These are phyloP conservation scores for Vigna radiata DNA, from an alignment of 306 rosid genomes.

Conservation along the genomic window DNA sequence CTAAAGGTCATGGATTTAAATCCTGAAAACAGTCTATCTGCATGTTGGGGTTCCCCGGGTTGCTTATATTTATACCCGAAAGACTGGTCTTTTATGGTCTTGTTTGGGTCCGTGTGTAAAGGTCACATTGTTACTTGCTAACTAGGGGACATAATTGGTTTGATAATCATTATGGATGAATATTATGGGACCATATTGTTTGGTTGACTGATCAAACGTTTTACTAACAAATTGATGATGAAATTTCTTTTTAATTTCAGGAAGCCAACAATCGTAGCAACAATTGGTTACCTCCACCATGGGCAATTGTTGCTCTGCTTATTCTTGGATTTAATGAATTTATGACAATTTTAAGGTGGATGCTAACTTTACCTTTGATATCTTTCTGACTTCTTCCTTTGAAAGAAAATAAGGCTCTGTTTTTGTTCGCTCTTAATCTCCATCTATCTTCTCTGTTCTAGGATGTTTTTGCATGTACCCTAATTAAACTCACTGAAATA, in stretches of 20 bases:
- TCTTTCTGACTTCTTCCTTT: conserved; percentile 16
- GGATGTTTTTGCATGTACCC: not conserved
- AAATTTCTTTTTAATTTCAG: conserved; percentile 53
- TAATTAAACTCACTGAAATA: conserved; percentile 9
- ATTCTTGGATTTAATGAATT: conserved; percentile 89
- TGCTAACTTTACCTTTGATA: conserved; percentile 2
- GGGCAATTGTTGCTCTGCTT: conserved; percentile 87
- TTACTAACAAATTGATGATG: conserved; percentile 23
- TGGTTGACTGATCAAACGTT: not conserved
- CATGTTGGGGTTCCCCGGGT: too few species aligned
- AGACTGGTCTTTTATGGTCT: not conserved
- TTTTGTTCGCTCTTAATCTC: conserved; percentile 17
- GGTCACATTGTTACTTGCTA: not conserved
- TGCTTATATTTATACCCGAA: not conserved
- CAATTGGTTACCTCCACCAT: conserved; percentile 96
- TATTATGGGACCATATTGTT: conserved; percentile 14
- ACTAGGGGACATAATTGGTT: conserved; percentile 14
- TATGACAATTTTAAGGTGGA: conserved; percentile 81
- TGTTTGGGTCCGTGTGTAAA: conserved; percentile 15
- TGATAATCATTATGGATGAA: conserved; percentile 21
- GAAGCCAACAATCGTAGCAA: conserved; percentile 82
- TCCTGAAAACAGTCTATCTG: too few species aligned
- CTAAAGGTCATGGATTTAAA: not conserved
- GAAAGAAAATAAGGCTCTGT: not conserved
- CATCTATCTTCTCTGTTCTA: conserved; percentile 3